phyloP scores from a whole-genome alignment of 2,329 filamentous ascomycete species.

The Fusarium palustre region DNA sequence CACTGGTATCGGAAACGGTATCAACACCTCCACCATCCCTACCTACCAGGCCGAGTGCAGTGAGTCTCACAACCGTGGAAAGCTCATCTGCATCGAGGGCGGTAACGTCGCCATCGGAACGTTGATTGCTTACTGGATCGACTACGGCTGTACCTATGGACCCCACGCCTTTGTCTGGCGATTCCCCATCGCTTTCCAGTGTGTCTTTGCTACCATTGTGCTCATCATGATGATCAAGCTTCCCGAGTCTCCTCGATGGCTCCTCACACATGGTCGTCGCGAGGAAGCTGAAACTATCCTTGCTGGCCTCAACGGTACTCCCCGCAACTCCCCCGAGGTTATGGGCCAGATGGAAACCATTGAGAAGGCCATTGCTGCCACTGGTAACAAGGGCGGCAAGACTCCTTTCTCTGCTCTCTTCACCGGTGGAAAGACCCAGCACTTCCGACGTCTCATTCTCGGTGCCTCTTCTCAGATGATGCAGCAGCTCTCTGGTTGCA shows the following conservation, averaged over 20 bases:
- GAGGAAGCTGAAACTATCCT: conserved; percentile 53
- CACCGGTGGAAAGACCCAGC: conserved; percentile 72
- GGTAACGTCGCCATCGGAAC: conserved; percentile 57
- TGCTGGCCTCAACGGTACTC: conserved; percentile 47
- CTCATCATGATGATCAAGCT: conserved; percentile 57
- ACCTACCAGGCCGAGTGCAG: conserved; percentile 68
- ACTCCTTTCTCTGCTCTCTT: conserved; percentile 66
- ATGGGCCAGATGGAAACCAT: conserved; percentile 68
- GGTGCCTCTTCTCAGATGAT: conserved; percentile 70
- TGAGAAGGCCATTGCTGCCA: conserved; percentile 62
- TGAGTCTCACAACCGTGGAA: conserved; percentile 63
- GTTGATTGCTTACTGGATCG: conserved; percentile 59
- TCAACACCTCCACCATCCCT: conserved; percentile 63
- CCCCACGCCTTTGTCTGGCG: conserved; percentile 62
- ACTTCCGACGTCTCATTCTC: conserved; percentile 72
- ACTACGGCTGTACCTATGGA: conserved; percentile 58
- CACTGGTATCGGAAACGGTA: conserved; percentile 65
- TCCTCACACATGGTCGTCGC: conserved; percentile 59
- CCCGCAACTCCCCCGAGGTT: conserved; percentile 66
- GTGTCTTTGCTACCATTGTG: conserved; percentile 57
- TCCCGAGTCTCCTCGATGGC: conserved; percentile 61
- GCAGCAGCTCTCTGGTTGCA: conserved; percentile 72
- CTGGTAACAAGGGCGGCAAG: conserved; percentile 59
- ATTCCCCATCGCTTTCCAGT: conserved; percentile 62
- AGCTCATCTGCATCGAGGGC: conserved; percentile 64